Conservation (phyloP, 495 filamentous ascomycete genomes). For the Cudoniella acicularis region DNA sequence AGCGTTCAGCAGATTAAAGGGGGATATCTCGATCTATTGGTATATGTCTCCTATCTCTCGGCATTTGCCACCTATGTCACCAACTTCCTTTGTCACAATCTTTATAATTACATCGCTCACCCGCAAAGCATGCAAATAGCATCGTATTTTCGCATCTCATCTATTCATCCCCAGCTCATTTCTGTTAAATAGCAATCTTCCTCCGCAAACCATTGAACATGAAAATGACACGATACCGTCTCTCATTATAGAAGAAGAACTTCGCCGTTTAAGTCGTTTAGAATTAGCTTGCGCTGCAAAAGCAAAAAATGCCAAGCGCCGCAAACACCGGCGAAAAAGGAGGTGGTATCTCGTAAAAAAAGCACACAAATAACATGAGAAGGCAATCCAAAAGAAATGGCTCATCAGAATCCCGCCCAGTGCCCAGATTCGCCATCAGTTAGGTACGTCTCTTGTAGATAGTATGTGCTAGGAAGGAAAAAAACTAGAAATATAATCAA, state of each 20-base stretch:
- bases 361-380: neutral
- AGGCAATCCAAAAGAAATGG: neutral
- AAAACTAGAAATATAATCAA: neutral
- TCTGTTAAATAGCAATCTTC: neutral
- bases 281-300: neutral
- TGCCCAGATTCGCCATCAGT: neutral
- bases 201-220: neutral
- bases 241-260: neutral
- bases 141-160: neutral
- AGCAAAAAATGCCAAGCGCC: slow-evolving; percentile 2
- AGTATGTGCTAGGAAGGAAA: slow-evolving; percentile 3
- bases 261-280: neutral
- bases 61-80: neutral
- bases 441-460: neutral
- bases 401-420: neutral
- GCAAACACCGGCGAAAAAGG: slow-evolving; percentile 1
- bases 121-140: neutral
- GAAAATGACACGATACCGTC: neutral
- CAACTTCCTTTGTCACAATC: neutral
- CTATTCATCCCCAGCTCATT: neutral
- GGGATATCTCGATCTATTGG: neutral
- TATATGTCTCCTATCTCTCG: neutral
- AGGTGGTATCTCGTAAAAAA: slow-evolving; percentile 4
- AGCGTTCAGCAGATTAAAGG: neutral
- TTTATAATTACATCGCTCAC: neutral